These are phyloP conservation scores for Prunus salicina DNA, from an alignment of 306 rosid species.

Conservation along the genomic window DNA sequence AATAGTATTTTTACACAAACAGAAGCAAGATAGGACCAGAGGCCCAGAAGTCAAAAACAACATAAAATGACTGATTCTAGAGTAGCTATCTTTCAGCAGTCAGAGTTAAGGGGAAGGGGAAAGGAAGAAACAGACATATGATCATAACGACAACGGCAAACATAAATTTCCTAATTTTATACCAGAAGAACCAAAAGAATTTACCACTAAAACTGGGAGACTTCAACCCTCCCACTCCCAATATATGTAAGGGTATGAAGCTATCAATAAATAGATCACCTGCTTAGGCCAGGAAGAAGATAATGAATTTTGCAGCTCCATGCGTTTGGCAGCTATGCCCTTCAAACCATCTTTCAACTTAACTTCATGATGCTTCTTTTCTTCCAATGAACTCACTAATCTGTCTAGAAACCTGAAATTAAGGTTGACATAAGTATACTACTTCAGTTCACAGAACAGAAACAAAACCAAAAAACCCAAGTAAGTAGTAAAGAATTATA, in stretches of 20 bases:
- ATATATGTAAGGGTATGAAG: not conserved
- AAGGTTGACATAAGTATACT: conserved; percentile 8
- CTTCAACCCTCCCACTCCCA: too few species aligned
- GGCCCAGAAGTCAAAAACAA: not conserved
- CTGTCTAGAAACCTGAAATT: conserved; percentile 82
- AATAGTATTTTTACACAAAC: not conserved
- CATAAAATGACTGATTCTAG: too few species aligned
- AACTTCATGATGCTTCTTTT: conserved; percentile 84
- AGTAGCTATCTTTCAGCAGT: not conserved
- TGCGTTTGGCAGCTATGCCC: conserved; percentile 73
- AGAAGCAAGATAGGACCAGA: not conserved
- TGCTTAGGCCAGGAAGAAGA: conserved; percentile 93
- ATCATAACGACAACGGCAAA: not conserved
- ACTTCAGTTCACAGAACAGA: not conserved
- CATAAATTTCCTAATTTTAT: too few species aligned
- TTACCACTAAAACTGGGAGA: not conserved
- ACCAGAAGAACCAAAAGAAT: too few species aligned
- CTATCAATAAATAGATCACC: conserved; percentile 35
- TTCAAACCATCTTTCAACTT: conserved; percentile 84
- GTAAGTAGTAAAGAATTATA: conserved; percentile 2
- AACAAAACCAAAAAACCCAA: not conserved
- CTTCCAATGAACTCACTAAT: conserved; percentile 76
- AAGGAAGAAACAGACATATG: not conserved
- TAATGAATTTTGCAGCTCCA: conserved; percentile 90
- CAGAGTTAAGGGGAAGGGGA: not conserved